Conservation (phyloP, 441 rosid genomes). For the Manihot esculenta region DNA sequence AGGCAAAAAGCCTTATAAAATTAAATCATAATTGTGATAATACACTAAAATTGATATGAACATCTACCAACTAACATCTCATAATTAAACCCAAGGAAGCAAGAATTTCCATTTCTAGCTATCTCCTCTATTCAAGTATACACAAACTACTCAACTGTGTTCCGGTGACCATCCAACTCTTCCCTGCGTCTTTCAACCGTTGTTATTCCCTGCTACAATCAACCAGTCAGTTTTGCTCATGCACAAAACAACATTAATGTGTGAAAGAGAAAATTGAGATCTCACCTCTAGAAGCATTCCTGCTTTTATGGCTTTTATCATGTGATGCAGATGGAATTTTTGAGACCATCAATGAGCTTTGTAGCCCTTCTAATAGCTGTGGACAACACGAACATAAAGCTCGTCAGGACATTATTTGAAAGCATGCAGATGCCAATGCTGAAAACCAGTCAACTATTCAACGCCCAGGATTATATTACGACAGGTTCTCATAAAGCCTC, state of each 20-base stretch:
- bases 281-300: slow-evolving; percentile 62
- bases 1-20: slow-evolving; percentile 27
- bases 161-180: slow-evolving; percentile 23
- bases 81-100: slow-evolving; percentile 36
- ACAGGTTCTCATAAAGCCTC: too few species aligned
- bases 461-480: too few species aligned
- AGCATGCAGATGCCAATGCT: too few species aligned
- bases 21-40: slow-evolving; percentile 30
- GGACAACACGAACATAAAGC: slow-evolving; percentile 18
- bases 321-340: slow-evolving; percentile 76
- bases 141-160: slow-evolving; percentile 34
- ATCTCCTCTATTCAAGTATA: slow-evolving; percentile 40
- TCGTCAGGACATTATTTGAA: neutral
- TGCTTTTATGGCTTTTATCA: slow-evolving; percentile 66
- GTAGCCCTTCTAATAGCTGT: slow-evolving; percentile 95
- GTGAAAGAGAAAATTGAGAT: neutral
- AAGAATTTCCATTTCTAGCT: slow-evolving; percentile 42
- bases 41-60: slow-evolving; percentile 43
- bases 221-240: slow-evolving; percentile 15
- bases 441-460: too few species aligned
- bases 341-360: slow-evolving; percentile 79
- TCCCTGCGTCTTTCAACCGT: slow-evolving; percentile 32
- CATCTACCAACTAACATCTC: slow-evolving; percentile 41
- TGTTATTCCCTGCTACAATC: slow-evolving; percentile 51
- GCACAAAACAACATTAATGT: neutral